A percentile compares a stretch with the other conserved stretches of the same genome.
These are phyloP conservation scores for Cucurbita argyrosperma DNA, from an alignment of 306 rosid species.

Conservation along the genomic window DNA sequence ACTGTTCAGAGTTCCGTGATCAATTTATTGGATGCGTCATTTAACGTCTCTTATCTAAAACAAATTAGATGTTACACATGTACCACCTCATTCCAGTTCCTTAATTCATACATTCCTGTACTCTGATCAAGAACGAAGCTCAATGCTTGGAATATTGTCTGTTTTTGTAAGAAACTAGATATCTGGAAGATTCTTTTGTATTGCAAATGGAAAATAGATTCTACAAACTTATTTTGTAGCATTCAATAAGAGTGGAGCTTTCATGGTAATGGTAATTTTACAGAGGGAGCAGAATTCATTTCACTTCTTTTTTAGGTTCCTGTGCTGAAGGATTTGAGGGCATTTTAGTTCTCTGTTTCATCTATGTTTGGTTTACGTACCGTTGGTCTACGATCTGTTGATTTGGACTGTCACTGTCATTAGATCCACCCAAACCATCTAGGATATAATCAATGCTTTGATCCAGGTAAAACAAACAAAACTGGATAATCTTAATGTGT, in stretches of 20 bases:
- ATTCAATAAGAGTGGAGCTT: neutral
- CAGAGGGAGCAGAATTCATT: neutral
- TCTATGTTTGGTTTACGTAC: too few species aligned
- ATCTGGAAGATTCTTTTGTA: neutral
- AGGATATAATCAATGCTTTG: neutral
- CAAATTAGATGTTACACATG: neutral
- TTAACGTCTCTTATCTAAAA: neutral
- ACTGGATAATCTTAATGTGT: too few species aligned
- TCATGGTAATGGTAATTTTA: neutral
- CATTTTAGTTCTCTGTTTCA: too few species aligned
- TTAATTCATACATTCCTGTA: neutral
- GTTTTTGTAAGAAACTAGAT: neutral
- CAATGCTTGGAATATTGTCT: neutral
- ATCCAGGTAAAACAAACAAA: too few species aligned
- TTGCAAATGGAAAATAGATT: conserved; percentile 1
- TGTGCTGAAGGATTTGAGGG: neutral
- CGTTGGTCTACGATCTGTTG: too few species aligned
- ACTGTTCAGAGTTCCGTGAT: neutral
- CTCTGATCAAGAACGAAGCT: neutral
- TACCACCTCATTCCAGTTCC: neutral
- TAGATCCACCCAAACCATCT: too few species aligned
- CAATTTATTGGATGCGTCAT: neutral
- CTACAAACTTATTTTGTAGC: neutral
- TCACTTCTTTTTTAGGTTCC: neutral
- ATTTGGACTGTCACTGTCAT: too few species aligned